Conservation (phyloP, 495 filamentous ascomycete species). For the Penicillium angulare region DNA sequence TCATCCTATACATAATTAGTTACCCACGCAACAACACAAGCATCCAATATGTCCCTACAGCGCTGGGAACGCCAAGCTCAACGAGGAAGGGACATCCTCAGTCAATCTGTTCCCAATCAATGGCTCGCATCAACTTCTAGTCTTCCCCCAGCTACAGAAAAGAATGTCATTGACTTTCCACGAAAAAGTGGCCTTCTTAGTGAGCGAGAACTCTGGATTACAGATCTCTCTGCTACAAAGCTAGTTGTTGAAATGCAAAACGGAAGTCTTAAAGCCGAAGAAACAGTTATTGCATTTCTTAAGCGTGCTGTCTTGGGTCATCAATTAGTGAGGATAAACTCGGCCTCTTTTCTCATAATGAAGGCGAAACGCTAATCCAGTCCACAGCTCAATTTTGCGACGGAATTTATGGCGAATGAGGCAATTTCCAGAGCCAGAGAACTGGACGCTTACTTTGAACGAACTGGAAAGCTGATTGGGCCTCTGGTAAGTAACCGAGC, state of each 20-base stretch:
- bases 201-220: slow-evolving; percentile 55
- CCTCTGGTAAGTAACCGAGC: slow-evolving; percentile 28
- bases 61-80: slow-evolving; percentile 34
- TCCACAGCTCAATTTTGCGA: slow-evolving; percentile 57
- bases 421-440: slow-evolving; percentile 59
- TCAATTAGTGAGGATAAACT: slow-evolving; percentile 43
- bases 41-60: slow-evolving; percentile 23
- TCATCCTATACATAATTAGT: not conserved
- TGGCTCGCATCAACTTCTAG: slow-evolving; percentile 33
- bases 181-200: slow-evolving; percentile 48
- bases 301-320: slow-evolving; percentile 61
- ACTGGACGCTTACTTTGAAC: slow-evolving; percentile 51
- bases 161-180: slow-evolving; percentile 44
- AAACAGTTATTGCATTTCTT: slow-evolving; percentile 60
- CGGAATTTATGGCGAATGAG: slow-evolving; percentile 63
- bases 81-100: slow-evolving; percentile 33
- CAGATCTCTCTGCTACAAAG: slow-evolving; percentile 53
- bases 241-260: slow-evolving; percentile 49
- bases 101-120: slow-evolving; percentile 38
- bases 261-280: slow-evolving; percentile 50
- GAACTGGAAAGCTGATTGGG: slow-evolving; percentile 37
- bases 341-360: not conserved
- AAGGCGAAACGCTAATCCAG: not conserved
- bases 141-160: slow-evolving; percentile 28
- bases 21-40: not conserved